A percentile compares a stretch with the other conserved stretches of the same genome.
Conservation (phyloP, 495 filamentous ascomycete species). For the Neurospora sp. region DNA sequence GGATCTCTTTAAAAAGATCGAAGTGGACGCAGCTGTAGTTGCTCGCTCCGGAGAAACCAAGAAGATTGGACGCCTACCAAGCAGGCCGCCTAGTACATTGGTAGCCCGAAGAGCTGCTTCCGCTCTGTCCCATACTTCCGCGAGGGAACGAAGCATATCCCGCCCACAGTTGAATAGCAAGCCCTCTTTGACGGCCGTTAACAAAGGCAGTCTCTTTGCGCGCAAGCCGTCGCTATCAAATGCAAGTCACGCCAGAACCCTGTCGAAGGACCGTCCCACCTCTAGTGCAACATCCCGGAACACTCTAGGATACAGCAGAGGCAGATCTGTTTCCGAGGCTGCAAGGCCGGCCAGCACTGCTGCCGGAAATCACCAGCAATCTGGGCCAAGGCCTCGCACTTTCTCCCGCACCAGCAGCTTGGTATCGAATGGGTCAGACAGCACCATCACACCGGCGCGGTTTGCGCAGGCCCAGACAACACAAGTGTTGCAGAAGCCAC, state of each 20-base stretch:
- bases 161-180: not conserved
- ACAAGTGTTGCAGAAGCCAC: slow-evolving; percentile 25
- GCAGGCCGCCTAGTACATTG: slow-evolving; percentile 32
- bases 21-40: slow-evolving; percentile 1
- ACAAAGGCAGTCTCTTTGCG: slow-evolving; percentile 24
- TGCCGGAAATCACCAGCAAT: slow-evolving; percentile 3
- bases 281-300: slow-evolving; percentile 58
- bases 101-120: slow-evolving; percentile 30
- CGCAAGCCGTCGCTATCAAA: slow-evolving; percentile 30
- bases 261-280: slow-evolving; percentile 40
- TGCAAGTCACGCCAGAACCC: slow-evolving; percentile 28
- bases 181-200: not conserved
- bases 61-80: slow-evolving; percentile 10
- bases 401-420: slow-evolving; percentile 28
- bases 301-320: slow-evolving; percentile 74
- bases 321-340: slow-evolving; percentile 49
- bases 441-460: slow-evolving; percentile 40
- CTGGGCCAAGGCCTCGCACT: slow-evolving; percentile 10
- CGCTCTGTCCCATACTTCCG: slow-evolving; percentile 15
- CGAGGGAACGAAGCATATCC: not conserved
- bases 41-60: slow-evolving; percentile 8
- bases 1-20: slow-evolving; percentile 18
- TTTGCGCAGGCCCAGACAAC: slow-evolving; percentile 24
- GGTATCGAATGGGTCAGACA: slow-evolving; percentile 33
- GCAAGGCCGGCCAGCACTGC: slow-evolving; percentile 19